Conservation (phyloP, 768 basidiomycete species). For the Atractiella rhizophila region DNA sequence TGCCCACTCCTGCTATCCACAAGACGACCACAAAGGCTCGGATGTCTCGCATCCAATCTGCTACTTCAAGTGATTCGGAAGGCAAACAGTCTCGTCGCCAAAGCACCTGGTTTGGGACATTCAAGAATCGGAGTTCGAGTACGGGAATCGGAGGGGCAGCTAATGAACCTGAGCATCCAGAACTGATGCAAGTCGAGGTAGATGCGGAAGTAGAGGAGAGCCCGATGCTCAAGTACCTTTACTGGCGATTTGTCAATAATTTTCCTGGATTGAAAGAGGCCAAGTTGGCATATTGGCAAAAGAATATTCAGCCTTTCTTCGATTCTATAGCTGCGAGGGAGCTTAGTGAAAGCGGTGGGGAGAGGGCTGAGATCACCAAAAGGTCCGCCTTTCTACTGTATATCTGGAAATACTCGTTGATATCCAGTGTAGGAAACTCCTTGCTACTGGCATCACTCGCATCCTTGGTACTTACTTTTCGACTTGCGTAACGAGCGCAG, state of each 20-base stretch:
- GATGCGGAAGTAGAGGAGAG: neutral
- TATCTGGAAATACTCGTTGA: neutral
- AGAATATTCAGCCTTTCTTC: conserved; percentile 8
- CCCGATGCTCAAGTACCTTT: conserved; percentile 8
- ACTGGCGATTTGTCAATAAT: conserved; percentile 10
- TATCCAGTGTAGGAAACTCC: conserved; percentile 4
- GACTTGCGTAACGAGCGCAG: neutral
- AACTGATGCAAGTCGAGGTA: conserved; percentile 4
- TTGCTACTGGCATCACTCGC: conserved; percentile 10
- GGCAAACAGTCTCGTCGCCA: no score
- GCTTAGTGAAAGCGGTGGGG: conserved; percentile 6
- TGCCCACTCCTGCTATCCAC: conserved; percentile 5
- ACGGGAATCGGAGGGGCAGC: neutral
- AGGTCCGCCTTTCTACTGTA: neutral
- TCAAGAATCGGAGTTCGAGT: no score
- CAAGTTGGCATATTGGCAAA: conserved; percentile 8
- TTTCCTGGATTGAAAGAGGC: conserved; percentile 4
- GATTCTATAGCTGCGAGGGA: conserved; percentile 12
- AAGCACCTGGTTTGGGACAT: no score
- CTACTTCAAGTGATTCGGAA: no score
- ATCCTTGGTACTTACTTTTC: conserved; percentile 11
- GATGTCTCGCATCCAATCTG: no score
- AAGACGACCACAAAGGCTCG: no score
- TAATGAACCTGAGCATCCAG: neutral
- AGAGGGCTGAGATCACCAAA: conserved; percentile 11